These are phyloP conservation scores for Lecanicillium sp. DNA, from an alignment of 2,329 filamentous ascomycete species.

Conservation along the genomic window DNA sequence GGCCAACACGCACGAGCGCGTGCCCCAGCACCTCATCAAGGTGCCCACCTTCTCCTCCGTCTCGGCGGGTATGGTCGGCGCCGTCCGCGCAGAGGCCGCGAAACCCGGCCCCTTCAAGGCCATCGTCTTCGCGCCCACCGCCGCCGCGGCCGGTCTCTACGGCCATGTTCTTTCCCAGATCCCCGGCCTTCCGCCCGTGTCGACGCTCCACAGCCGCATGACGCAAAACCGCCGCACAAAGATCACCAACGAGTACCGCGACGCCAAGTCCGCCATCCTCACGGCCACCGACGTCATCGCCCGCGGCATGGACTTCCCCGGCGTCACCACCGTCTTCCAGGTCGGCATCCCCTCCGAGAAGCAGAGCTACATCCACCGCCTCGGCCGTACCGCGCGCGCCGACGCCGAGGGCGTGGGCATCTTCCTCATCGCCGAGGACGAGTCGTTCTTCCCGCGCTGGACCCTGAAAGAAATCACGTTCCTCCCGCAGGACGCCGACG, in stretches of 20 bases:
- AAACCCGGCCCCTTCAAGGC: slow-evolving; percentile 63
- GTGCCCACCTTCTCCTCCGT: slow-evolving; percentile 68
- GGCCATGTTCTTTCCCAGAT: slow-evolving; percentile 36
- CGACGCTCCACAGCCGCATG: slow-evolving; percentile 45
- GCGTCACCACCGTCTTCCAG: slow-evolving; percentile 62
- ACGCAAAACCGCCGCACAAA: slow-evolving; percentile 43
- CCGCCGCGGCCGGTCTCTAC: slow-evolving; percentile 46
- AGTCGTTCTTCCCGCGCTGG: slow-evolving; percentile 44
- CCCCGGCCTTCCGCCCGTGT: slow-evolving; percentile 36
- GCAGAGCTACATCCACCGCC: slow-evolving; percentile 61
- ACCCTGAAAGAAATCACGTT: slow-evolving; percentile 51
- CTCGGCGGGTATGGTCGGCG: slow-evolving; percentile 50
- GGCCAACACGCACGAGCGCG: slow-evolving; percentile 65
- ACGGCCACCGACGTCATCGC: slow-evolving; percentile 67
- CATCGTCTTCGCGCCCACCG: slow-evolving; percentile 70
- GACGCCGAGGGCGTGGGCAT: slow-evolving; percentile 58
- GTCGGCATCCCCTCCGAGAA: slow-evolving; percentile 52
- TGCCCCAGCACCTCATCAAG: slow-evolving; percentile 65
- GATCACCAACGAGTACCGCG: slow-evolving; percentile 59
- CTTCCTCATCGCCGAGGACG: slow-evolving; percentile 48
- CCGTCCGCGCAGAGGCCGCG: slow-evolving; percentile 42
- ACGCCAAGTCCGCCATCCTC: slow-evolving; percentile 45
- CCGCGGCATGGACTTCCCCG: slow-evolving; percentile 67
- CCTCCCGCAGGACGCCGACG: slow-evolving; percentile 37
- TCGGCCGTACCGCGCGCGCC: slow-evolving; percentile 62